Percentiles rank a stretch among this genome's conserved stretches.
These are phyloP conservation scores for Ophiostoma australiae DNA, from an alignment of 2,329 filamentous ascomycete genomes.

Conservation along the genomic window DNA sequence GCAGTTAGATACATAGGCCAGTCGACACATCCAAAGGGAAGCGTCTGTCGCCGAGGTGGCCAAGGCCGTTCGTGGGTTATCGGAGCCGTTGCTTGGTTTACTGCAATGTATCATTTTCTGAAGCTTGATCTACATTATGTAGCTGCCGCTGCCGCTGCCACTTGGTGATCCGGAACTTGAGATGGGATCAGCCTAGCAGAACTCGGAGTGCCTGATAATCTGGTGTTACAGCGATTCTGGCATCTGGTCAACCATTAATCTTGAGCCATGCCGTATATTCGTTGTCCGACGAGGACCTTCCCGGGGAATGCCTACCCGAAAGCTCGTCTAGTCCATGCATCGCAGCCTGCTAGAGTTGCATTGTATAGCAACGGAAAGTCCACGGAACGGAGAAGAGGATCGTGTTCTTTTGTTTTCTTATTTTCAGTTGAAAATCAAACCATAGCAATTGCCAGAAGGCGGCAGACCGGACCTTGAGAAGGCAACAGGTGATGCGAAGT, in stretches of 20 bases:
- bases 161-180: not conserved
- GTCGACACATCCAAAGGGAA: not conserved
- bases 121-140: not conserved
- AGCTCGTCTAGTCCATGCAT: not conserved
- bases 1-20: not conserved
- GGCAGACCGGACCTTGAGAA: not conserved
- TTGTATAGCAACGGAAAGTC: slow-evolving; percentile 1
- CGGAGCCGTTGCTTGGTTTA: not conserved
- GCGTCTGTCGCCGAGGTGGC: not conserved
- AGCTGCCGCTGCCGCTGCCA: not conserved
- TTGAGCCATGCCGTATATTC: not conserved
- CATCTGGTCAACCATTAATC: no score
- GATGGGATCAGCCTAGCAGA: not conserved
- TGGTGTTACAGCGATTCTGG: no score
- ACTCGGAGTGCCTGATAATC: no score
- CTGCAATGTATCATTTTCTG: not conserved
- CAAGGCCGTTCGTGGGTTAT: not conserved
- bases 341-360: not conserved
- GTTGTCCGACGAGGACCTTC: not conserved
- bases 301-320: not conserved
- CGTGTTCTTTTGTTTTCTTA: not conserved
- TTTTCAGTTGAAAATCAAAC: not conserved
- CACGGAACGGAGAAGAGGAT: not conserved
- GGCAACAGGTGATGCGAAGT: not conserved
- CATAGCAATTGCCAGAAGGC: not conserved